These are phyloP conservation scores for Plasmodium yoelii DNA, from an alignment of 169 alveolate genomes.

Conservation along the genomic window DNA sequence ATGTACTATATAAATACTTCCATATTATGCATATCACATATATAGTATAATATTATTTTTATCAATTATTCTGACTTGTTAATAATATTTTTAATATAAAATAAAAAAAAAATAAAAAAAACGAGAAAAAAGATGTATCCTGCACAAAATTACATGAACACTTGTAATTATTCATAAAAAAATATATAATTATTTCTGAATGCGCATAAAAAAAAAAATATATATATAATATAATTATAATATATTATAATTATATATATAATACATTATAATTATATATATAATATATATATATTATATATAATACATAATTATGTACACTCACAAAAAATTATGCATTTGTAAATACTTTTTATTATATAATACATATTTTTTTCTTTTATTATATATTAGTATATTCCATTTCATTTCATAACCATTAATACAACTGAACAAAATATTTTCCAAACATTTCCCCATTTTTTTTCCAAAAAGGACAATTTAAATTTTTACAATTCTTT, in stretches of 20 bases:
- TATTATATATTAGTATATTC: neutral
- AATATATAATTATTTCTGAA: neutral
- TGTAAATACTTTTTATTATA: neutral
- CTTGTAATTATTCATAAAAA: neutral
- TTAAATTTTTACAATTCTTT: neutral
- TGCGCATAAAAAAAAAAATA: neutral
- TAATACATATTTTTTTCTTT: neutral
- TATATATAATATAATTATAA: too few relatives aligned
- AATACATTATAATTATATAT: too few relatives aligned
- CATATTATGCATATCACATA: too few relatives aligned
- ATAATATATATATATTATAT: neutral
- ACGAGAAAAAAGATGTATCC: neutral
- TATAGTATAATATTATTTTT: neutral
- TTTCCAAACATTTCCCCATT: neutral
- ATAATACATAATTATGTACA: neutral
- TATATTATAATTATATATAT: too few relatives aligned
- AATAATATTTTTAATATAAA: neutral
- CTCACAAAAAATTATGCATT: neutral
- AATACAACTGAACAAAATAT: slow-evolving; percentile 10
- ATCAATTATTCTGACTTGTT: neutral
- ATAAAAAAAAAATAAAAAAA: neutral
- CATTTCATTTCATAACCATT: slow-evolving; percentile 3
- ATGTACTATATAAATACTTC: too few relatives aligned
- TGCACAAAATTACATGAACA: neutral
- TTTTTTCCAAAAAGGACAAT: neutral